A percentile compares a stretch with the other conserved stretches of the same genome.
Conservation (phyloP, 2,329 filamentous ascomycete genomes). For the Botrytis squamosa region DNA sequence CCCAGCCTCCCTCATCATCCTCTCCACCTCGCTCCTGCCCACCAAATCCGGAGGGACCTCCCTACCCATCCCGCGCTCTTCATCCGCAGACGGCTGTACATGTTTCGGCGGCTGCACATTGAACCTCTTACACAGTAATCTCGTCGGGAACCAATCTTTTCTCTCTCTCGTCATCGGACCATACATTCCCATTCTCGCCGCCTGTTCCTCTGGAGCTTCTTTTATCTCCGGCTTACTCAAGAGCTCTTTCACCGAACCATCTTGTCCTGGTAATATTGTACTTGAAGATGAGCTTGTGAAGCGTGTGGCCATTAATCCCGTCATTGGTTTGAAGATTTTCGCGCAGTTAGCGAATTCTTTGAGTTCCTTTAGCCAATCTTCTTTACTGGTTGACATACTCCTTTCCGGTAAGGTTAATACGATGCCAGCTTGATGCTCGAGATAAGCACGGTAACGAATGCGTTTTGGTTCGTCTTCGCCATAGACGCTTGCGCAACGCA, state of each 20-base stretch:
- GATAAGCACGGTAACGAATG: slow-evolving; percentile 74
- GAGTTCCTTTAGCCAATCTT: slow-evolving; percentile 80
- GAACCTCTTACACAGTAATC: slow-evolving; percentile 91
- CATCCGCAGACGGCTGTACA: slow-evolving; percentile 50
- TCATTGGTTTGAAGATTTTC: slow-evolving; percentile 86
- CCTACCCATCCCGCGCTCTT: slow-evolving; percentile 31
- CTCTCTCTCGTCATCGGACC: slow-evolving; percentile 77
- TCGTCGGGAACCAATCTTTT: slow-evolving; percentile 72
- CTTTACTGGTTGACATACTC: slow-evolving; percentile 47
- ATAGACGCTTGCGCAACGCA: slow-evolving; percentile 69
- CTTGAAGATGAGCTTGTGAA: slow-evolving; percentile 69
- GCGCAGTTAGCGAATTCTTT: slow-evolving; percentile 70
- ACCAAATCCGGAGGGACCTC: slow-evolving; percentile 46
- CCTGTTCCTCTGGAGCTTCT: slow-evolving; percentile 78
- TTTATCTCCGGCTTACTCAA: slow-evolving; percentile 54
- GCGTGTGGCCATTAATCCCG: slow-evolving; percentile 86
- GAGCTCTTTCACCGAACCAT: slow-evolving; percentile 41
- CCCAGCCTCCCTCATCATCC: slow-evolving; percentile 50
- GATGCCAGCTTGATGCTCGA: slow-evolving; percentile 72
- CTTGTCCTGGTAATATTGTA: slow-evolving; percentile 35
- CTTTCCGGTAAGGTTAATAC: slow-evolving; percentile 56
- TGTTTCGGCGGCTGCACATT: slow-evolving; percentile 77
- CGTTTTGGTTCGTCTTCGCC: slow-evolving; percentile 78
- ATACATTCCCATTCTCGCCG: slow-evolving; percentile 89
- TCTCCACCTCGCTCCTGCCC: slow-evolving; percentile 53